Percentiles rank a stretch among this genome's conserved stretches.
Conservation (phyloP, 2,329 filamentous ascomycete species). For the Madurella fahalii region DNA sequence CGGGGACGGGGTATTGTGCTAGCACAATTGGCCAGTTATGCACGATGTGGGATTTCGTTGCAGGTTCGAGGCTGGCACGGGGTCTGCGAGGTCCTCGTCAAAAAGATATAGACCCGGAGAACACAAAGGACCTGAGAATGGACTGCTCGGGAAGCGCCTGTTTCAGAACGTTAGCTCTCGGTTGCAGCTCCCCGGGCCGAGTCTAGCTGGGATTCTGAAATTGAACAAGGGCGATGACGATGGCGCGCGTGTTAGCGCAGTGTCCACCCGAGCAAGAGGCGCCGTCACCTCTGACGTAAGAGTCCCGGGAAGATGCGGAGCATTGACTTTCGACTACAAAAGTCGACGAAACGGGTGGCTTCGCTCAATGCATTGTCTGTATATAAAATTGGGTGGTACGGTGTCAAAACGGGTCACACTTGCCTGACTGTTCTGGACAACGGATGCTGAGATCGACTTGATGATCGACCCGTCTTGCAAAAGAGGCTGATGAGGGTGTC, state of each 20-base stretch:
- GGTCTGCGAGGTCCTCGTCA: neutral
- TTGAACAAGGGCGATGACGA: neutral
- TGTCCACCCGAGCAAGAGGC: conserved; percentile 1
- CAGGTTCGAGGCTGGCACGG: neutral
- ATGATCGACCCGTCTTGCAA: no score
- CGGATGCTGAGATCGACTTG: no score
- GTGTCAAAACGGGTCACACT: no score
- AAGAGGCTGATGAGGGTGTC: no score
- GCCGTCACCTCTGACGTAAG: conserved; percentile 19
- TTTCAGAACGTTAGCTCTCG: neutral
- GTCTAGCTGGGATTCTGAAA: neutral
- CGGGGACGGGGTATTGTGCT: no score
- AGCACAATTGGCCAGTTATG: no score
- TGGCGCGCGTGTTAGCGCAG: neutral
- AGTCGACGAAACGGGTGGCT: neutral
- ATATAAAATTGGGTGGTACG: neutral
- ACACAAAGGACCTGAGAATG: neutral
- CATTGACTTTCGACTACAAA: neutral
- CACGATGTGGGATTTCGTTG: no score
- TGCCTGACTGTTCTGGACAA: no score
- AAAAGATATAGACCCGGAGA: neutral
- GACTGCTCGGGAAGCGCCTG: neutral
- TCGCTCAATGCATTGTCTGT: neutral
- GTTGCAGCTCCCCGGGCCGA: neutral
- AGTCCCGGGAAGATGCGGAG: conserved; percentile 8